phyloP scores from a whole-genome alignment of 768 basidiomycete species.

The Jaapia argillacea region DNA sequence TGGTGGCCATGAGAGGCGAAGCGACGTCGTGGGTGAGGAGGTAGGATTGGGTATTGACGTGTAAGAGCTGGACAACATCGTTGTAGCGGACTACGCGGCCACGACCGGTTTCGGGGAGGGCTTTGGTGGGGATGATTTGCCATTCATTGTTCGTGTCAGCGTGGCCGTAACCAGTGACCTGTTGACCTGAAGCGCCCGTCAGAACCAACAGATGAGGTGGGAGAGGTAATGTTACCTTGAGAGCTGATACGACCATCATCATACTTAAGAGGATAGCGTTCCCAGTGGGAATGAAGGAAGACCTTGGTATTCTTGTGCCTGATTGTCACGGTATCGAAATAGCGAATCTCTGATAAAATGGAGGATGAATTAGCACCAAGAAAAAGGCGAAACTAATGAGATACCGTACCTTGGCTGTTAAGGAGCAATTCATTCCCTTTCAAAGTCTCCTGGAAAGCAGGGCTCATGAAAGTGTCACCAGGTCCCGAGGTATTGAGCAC shows the following conservation, averaged over 20 bases:
- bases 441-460: constrained; percentile 95
- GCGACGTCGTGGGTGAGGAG: constrained; percentile 97
- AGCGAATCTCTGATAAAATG: constrained; percentile 67
- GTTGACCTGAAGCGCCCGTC: constrained; percentile 53
- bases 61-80: constrained; percentile 83
- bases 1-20: constrained; percentile 93
- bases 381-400: constrained; percentile 1
- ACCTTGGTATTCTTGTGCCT: constrained; percentile 91
- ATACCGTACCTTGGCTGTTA: constrained; percentile 74
- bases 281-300: constrained; percentile 87
- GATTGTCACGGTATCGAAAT: constrained; percentile 81
- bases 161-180: constrained; percentile 92
- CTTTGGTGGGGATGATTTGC: constrained; percentile 92
- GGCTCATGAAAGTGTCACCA: constrained; percentile 96
- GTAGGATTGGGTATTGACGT: constrained; percentile 72
- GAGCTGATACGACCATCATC: constrained; percentile 93
- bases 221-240: constrained; percentile 47
- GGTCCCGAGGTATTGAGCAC: constrained; percentile 83
- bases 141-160: constrained; percentile 93
- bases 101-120: constrained; percentile 87
- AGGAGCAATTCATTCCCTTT: constrained; percentile 85
- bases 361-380: neutral
- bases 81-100: constrained; percentile 87
- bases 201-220: constrained; percentile 1
- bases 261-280: constrained; percentile 87